Base-by-base conservation (phyloP, 371 early-diverging fungal genomes). In the Hamiltosporidium magnivora region DNA sequence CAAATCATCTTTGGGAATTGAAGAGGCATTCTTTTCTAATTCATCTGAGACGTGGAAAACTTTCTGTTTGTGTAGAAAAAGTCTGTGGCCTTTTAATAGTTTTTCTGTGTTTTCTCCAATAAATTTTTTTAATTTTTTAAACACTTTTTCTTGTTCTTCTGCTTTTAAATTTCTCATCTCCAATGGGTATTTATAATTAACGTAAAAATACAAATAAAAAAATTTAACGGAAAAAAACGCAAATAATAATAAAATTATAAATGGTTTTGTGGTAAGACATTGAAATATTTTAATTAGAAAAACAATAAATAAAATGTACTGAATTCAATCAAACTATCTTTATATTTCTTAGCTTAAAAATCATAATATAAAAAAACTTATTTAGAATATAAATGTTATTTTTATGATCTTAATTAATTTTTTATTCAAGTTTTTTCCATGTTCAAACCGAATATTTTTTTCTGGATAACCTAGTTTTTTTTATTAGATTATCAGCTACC, bases 1-100 rank as follows among this genome's bases (percentile, higher is more conserved):
- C 49, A 98, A 79, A 67, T 89, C 86, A 78, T 93, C 90, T 59
- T 91, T 86, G 8, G 25, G 25, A 9, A 60, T 12, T 6, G 3
- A 41, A 41, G 4, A 38, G 6, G 25, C 6, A 60, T 40, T 6
- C 14, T 38, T 38, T 4, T 14, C 4, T 25, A 55, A 11, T 9
- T 6, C 41, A n/a, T 37, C 38, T 14, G 3, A 6, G 12, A 14
- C 3, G 3, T 36, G 38, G 25, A 41, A 43, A 38, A 60, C 43
- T 37, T 40, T 60, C 38, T 60, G 6, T 3, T 60, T 60, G 6
- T 40, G 60, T 6, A 60, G 14, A 9, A 9, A 41, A n/a, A 60
- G 38, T 9, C 38, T 40, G 2, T 9, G 4, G 3, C 9, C 43
- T 60, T 60, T 36, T 55, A 36, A n/a, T 8, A 55, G 12, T 12